These are phyloP conservation scores for Neocatenulostroma microsporum DNA, from an alignment of 2,329 filamentous ascomycete genomes.

Conservation along the genomic window DNA sequence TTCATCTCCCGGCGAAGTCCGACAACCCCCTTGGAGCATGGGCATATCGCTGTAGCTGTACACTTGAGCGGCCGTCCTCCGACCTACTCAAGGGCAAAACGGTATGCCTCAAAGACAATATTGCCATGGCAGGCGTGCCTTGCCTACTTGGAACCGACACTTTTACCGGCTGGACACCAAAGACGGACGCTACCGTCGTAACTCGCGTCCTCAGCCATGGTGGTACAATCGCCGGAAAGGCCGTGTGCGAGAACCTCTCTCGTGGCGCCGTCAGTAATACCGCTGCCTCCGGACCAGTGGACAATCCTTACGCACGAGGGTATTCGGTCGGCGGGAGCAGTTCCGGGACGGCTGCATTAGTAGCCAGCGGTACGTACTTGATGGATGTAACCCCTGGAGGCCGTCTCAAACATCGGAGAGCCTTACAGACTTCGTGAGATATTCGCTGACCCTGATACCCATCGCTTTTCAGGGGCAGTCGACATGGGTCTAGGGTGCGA, in stretches of 20 bases:
- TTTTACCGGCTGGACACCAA: slow-evolving; percentile 29
- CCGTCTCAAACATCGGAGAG: too few species aligned
- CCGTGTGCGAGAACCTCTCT: slow-evolving; percentile 42
- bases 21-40: slow-evolving; percentile 36
- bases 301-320: slow-evolving; percentile 39
- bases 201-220: slow-evolving; percentile 37
- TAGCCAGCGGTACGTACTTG: too few species aligned
- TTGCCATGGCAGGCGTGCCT: slow-evolving; percentile 39
- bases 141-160: slow-evolving; percentile 39
- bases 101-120: slow-evolving; percentile 43
- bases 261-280: slow-evolving; percentile 16
- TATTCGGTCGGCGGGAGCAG: slow-evolving; percentile 43
- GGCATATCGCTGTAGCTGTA: slow-evolving; percentile 37
- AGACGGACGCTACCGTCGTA: slow-evolving; percentile 41
- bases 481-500: slow-evolving; percentile 42
- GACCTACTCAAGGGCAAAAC: slow-evolving; percentile 33
- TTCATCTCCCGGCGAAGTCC: slow-evolving; percentile 27
- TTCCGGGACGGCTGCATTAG: slow-evolving; percentile 37
- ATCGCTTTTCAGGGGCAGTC: slow-evolving; percentile 29
- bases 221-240: slow-evolving; percentile 37
- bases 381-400: too few species aligned
- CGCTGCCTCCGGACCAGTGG: slow-evolving; percentile 25
- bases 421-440: too few species aligned
- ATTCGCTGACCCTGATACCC: too few species aligned
- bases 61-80: slow-evolving; percentile 14